phyloP scores from a whole-genome alignment of 2,329 filamentous ascomycete genomes.

The Curvularia hawaiiensis region DNA sequence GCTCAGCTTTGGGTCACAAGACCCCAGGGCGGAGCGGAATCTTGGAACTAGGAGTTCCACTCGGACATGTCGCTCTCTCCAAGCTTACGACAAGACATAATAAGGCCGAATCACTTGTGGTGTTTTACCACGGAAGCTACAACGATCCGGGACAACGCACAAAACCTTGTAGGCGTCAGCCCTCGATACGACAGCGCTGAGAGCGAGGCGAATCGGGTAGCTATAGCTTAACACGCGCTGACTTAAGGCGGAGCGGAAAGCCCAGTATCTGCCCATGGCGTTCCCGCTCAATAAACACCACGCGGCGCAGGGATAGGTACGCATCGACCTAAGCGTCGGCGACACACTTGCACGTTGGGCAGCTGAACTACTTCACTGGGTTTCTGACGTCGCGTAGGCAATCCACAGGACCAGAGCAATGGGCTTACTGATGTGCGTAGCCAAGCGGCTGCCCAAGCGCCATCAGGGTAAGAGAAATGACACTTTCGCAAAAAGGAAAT shows the following conservation, averaged over 20 bases:
- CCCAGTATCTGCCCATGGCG: conserved; percentile 7
- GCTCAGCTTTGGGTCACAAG: not conserved
- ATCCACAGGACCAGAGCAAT: not conserved
- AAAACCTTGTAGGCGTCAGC: not conserved
- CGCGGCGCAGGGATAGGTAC: not conserved
- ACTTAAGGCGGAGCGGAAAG: conserved; percentile 7
- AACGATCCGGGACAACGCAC: not conserved
- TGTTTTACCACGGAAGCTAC: not conserved
- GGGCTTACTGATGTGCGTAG: not conserved
- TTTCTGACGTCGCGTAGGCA: not conserved
- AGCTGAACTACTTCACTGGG: not conserved
- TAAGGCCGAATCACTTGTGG: not conserved
- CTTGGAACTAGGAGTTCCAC: not conserved
- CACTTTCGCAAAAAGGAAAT: conserved; percentile 1
- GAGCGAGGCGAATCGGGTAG: conserved; percentile 3
- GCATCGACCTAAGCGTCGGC: not conserved
- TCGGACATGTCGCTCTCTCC: not conserved
- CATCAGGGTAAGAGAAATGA: conserved; percentile 1
- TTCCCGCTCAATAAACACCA: not conserved
- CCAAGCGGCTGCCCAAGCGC: not conserved
- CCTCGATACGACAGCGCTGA: not conserved
- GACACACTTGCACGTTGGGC: conserved; percentile 5
- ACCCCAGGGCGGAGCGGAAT: conserved; percentile 11
- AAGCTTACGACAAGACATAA: not conserved
- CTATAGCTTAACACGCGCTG: not conserved